Conservation (phyloP, 1,284 basidiomycete genomes). For the Mycena citricolor region DNA sequence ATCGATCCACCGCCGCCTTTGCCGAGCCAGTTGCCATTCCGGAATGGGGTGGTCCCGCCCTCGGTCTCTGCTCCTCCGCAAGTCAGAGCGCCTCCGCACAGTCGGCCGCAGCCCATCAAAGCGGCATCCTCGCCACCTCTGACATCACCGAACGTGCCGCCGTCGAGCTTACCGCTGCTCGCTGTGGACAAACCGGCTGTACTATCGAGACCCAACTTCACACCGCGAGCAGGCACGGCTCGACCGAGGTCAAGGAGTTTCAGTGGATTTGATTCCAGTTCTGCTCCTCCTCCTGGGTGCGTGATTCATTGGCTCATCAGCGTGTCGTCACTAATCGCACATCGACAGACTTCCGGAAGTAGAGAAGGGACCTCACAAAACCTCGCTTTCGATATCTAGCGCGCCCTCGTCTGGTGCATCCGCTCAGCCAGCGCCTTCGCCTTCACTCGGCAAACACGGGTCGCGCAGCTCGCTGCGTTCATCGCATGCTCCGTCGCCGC, state of each 20-base stretch:
- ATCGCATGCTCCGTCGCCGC: conserved; percentile 46
- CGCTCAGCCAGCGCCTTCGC: conserved; percentile 25
- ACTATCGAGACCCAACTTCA: conserved; percentile 62
- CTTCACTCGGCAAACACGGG: conserved; percentile 19
- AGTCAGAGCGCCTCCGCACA: not conserved
- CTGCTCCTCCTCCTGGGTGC: too few species aligned
- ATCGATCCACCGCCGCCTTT: conserved; percentile 50
- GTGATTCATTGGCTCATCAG: too few species aligned
- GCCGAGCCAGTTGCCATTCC: conserved; percentile 21
- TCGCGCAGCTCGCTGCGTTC: conserved; percentile 17
- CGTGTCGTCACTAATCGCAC: too few species aligned
- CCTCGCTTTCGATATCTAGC: conserved; percentile 30
- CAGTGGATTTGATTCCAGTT: conserved; percentile 61
- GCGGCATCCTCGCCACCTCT: conserved; percentile 2
- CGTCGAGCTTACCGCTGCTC: conserved; percentile 10
- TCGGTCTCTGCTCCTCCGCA: conserved; percentile 14
- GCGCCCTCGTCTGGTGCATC: conserved; percentile 15
- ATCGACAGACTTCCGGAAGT: too few species aligned
- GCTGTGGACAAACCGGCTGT: conserved; percentile 23
- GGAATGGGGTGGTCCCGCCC: conserved; percentile 26
- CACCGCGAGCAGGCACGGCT: conserved; percentile 48
- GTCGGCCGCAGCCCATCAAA: too few species aligned
- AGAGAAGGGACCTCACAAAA: too few species aligned
- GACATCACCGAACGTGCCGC: conserved; percentile 18
- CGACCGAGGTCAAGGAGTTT: conserved; percentile 74